phyloP scores from a whole-genome alignment of 257 asterid species.

The Primulina eburnea region DNA sequence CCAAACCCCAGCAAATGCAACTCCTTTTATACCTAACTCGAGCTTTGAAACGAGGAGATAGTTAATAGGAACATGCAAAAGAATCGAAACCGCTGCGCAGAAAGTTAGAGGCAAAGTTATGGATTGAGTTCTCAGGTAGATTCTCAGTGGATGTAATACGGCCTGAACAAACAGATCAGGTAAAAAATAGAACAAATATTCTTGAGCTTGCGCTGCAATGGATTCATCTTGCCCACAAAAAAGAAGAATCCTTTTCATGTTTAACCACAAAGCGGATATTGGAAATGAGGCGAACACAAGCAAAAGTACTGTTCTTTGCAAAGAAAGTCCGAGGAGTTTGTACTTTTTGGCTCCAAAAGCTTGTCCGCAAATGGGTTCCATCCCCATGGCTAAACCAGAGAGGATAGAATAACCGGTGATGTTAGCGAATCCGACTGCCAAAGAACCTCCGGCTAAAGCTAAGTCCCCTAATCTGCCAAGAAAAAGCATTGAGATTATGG shows the following conservation, averaged over 20 bases:
- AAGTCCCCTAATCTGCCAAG: conserved; percentile 71
- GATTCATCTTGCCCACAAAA: conserved; percentile 54
- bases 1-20: conserved; percentile 59
- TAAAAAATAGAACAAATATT: conserved; percentile 46
- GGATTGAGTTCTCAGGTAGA: conserved; percentile 72
- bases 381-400: conserved; percentile 81
- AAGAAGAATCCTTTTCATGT: conserved; percentile 51
- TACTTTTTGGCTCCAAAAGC: conserved; percentile 70
- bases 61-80: conserved; percentile 62
- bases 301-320: conserved; percentile 61
- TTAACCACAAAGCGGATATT: conserved; percentile 61
- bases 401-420: conserved; percentile 74
- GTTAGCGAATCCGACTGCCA: conserved; percentile 72
- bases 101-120: conserved; percentile 65
- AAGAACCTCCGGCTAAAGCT: conserved; percentile 70
- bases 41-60: conserved; percentile 54
- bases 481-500: conserved; percentile 84
- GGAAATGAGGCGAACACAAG: conserved; percentile 58
- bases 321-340: conserved; percentile 55
- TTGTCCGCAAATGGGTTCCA: conserved; percentile 88
- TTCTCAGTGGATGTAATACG: conserved; percentile 61
- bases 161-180: conserved; percentile 67
- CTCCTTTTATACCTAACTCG: conserved; percentile 52
- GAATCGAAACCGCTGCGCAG: conserved; percentile 54
- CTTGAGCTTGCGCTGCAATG: conserved; percentile 62